Conservation (phyloP, 148 eudicot species). For the Arctostaphylos glauca region DNA sequence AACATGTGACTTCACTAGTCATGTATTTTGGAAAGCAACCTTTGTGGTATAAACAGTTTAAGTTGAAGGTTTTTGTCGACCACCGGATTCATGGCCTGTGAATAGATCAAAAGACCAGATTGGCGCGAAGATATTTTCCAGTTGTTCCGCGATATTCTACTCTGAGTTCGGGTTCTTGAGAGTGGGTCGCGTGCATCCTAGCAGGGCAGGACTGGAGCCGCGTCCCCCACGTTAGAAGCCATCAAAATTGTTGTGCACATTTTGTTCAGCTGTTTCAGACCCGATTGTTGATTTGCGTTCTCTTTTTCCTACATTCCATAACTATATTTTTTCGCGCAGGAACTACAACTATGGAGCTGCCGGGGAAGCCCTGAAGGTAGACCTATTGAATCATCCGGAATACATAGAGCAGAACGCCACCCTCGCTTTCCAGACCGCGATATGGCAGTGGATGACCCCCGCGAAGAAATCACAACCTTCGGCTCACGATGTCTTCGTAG, state of each 20-base stretch:
- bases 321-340: constrained; percentile 36
- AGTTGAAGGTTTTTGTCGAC: neutral
- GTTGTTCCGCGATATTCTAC: neutral
- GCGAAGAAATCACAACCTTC: constrained; percentile 75
- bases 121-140: neutral
- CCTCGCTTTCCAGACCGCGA: constrained; percentile 85
- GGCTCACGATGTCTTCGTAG: constrained; percentile 74
- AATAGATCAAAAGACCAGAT: neutral
- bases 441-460: constrained; percentile 84
- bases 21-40: neutral
- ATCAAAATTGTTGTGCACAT: neutral
- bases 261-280: neutral
- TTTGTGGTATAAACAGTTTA: neutral
- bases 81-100: neutral
- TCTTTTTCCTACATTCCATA: neutral
- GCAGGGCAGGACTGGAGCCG: too few relatives aligned
- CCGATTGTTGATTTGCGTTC: neutral
- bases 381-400: constrained; percentile 84
- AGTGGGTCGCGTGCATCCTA: neutral
- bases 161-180: neutral
- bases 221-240: neutral
- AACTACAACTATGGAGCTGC: constrained; percentile 81
- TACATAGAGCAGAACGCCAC: constrained; percentile 92
- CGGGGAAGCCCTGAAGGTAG: constrained; percentile 71
- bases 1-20: neutral